Base-by-base conservation (phyloP, 257 asterid species). In the Paulownia fortunei region DNA sequence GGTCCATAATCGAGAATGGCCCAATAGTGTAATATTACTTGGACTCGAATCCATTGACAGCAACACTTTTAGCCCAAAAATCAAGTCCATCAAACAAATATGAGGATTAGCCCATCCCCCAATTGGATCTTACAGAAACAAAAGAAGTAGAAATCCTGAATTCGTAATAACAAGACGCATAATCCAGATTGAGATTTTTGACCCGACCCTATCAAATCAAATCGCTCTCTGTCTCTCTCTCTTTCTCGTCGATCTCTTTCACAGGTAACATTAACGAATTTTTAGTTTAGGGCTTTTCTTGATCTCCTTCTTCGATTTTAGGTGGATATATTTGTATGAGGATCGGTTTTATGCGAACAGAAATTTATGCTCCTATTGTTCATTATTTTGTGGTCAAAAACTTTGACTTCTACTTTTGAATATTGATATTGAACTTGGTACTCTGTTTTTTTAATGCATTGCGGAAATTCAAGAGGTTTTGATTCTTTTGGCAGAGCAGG, bases 401-500 rank as follows among this genome's bases (percentile, higher is more conserved):
- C 64, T 70, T 44, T n/a, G n/a, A n/a, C n/a, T n/a, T n/a, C n/a
- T n/a, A n/a, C 61, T 9, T 11, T 56, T 37, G 42, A 15, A 69
- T 44, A 39, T 39, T 73, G 69, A 24, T 73, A 58, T 24, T 10
- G 60, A 58, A 60, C n/a, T 42, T 54, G 19, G 44, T 63, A 59
- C 36, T 72, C 51, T 66, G 55, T 61, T 58, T 63, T 55, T 51
- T 41, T 51, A 69, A 77, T 86, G 79, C 86, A 64, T 84, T 88
- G 56, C 86, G 84, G 94, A 47, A 77, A 71, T 81, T 83, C 60
- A 39, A 76, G 85, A 59, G 46, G 61, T 74, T 81, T n/a, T 39
- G 86, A 59, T 80, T 71, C 34, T 26, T 56, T 62, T 34, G 77
- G 47, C 67, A 6, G 55, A 23, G 80, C 69, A 54, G 55, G 62